Evolutionary conservation across 2,329 filamentous ascomycete genomes (phyloP), one percentile per base, ranked within the genome.

Genomic region (Ceratocystis eucalypticola): DNA sequence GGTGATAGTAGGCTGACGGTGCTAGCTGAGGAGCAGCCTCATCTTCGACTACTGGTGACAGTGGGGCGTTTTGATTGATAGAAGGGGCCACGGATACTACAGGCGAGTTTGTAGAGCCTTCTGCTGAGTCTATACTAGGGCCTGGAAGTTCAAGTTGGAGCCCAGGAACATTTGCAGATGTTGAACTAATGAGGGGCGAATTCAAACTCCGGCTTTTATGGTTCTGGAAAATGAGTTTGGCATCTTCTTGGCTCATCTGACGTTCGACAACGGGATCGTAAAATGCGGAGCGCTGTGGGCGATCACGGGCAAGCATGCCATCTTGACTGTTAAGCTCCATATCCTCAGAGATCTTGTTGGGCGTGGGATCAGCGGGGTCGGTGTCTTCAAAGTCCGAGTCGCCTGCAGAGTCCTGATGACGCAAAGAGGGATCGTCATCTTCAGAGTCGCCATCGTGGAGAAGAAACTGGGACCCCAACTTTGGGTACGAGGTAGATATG

Each of bases 241-340:
- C 90, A 74, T 99, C 94, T 30, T 89, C 87, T 75, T 96, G 91
- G 72, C 88, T 95, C 85, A 96, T 88, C 73, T 93, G 89, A 72
- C 94, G 95, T 76, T 99, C 94, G 65, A 90, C 89, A 64, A 93
- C 88, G 72, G 93, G 91, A 75, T 96, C 92, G 77, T 96, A 96
- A 74, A 91, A 95, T 22, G 92, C 89, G 7, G 91, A 96, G 74
- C 87, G 87, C 68, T 81, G 81, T 44, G 83, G 84, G 64, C 84
- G 73, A 72, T 87, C 84, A 69, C 84, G 79, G 25, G 79, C 78
- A 8, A 87, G 77, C 79, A 87, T 83, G 65, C 83, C 84, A 37
- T 83, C 80, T 65, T 80, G 74, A 45, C 79, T 72, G 15, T 74
- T 74, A 1, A 61, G 55, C 5, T 67, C 48, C 55, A 59, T 62